Conservation (phyloP, 2,329 filamentous ascomycete species). For the Colletotrichum salicis region DNA sequence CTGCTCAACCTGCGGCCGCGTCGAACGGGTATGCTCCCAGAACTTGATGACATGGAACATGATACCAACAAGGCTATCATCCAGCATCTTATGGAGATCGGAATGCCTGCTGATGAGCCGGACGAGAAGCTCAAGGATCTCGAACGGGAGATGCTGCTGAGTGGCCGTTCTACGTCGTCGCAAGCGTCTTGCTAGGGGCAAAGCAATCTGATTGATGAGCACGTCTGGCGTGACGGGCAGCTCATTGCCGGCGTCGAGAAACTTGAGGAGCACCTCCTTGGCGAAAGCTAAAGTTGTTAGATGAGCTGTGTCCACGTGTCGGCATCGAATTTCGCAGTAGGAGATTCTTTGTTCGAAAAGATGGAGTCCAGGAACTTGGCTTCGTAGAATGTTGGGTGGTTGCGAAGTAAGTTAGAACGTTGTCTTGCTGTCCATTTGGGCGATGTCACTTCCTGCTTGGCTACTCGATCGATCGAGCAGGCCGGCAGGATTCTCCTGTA, state of each 20-base stretch:
- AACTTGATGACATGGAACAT: constrained; percentile 13
- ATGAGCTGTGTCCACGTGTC: neutral
- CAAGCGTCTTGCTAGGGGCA: constrained; percentile 2
- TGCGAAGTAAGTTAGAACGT: neutral
- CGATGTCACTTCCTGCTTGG: neutral
- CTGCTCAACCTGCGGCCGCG: neutral
- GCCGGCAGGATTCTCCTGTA: constrained; percentile 13
- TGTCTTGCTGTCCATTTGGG: constrained; percentile 8
- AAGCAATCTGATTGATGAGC: neutral
- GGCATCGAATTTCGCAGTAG: neutral
- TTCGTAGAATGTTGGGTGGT: constrained; percentile 8
- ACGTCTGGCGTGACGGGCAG: neutral
- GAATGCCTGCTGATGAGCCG: neutral
- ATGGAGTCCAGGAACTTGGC: neutral
- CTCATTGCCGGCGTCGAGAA: neutral
- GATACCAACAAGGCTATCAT: neutral
- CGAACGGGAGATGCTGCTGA: neutral
- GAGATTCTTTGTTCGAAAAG: neutral
- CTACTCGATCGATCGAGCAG: constrained; percentile 9
- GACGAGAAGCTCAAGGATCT: constrained; percentile 7
- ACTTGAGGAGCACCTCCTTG: neutral
- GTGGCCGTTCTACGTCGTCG: neutral
- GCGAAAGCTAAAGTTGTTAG: constrained; percentile 11
- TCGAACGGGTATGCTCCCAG: constrained; percentile 10
- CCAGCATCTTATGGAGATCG: neutral